phyloP scores from a whole-genome alignment of 495 filamentous ascomycete species.

The Chaetomium cochliodes region DNA sequence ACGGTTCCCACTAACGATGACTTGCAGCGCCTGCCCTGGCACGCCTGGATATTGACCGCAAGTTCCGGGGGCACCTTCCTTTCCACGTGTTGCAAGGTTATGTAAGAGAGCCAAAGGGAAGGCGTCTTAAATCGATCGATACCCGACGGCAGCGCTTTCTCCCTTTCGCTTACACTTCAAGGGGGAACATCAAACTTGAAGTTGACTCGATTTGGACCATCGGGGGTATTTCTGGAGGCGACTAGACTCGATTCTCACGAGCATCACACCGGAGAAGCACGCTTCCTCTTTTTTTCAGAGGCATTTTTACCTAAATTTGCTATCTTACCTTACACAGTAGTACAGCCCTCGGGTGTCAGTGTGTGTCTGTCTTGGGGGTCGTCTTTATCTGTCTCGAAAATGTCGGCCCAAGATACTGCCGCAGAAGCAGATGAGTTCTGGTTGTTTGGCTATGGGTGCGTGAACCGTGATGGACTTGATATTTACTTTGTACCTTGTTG shows the following conservation, averaged over 20 bases:
- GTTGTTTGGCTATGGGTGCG: slow-evolving; percentile 90
- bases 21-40: slow-evolving; percentile 13
- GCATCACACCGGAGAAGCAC: background rate
- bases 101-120: background rate
- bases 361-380: no score
- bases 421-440: slow-evolving; percentile 61
- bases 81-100: slow-evolving; percentile 11
- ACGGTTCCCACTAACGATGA: slow-evolving; percentile 13
- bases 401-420: slow-evolving; percentile 28
- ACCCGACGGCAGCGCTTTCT: background rate
- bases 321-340: no score
- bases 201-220: slow-evolving; percentile 2
- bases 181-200: slow-evolving; percentile 21
- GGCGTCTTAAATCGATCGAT: background rate
- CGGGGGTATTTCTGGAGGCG: slow-evolving; percentile 1
- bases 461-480: slow-evolving; percentile 13
- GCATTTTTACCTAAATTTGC: background rate
- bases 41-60: slow-evolving; percentile 4
- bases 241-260: background rate
- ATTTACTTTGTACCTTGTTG: background rate
- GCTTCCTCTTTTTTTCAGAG: background rate
- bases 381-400: background rate
- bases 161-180: slow-evolving; percentile 15
- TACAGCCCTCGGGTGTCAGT: background rate
- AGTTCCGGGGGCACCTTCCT: background rate